phyloP scores from a whole-genome alignment of 768 basidiomycete genomes.

The Phlebiopsis gigantea region DNA sequence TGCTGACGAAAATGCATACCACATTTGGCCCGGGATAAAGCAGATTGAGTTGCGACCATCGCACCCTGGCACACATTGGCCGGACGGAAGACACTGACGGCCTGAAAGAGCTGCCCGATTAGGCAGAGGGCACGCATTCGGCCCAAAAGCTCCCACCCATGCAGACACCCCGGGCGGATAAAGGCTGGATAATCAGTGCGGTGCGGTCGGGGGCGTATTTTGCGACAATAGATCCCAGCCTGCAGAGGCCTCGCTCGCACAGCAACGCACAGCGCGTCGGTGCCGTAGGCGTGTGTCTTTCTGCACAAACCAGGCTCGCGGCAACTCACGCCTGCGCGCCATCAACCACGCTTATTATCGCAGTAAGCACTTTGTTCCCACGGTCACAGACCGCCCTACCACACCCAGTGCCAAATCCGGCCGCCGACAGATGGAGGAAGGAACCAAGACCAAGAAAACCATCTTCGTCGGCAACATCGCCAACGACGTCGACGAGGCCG shows the following conservation, averaged over 20 bases:
- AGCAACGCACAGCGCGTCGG: not conserved
- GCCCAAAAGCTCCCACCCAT: slow-evolving; percentile 12
- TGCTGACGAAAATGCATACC: slow-evolving; percentile 12
- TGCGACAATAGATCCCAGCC: no score
- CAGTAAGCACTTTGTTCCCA: slow-evolving; percentile 5
- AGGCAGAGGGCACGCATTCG: slow-evolving; percentile 7
- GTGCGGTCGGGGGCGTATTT: no score
- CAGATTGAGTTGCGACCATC: slow-evolving; percentile 13
- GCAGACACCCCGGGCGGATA: slow-evolving; percentile 10
- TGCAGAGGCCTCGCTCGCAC: not conserved
- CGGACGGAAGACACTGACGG: slow-evolving; percentile 1
- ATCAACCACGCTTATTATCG: not conserved
- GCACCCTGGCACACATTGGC: slow-evolving; percentile 8
- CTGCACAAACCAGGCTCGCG: not conserved
- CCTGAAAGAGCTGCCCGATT: slow-evolving; percentile 15
- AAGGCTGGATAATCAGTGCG: slow-evolving; percentile 12
- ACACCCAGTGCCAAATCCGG: not conserved
- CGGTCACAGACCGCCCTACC: not conserved
- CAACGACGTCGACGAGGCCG: slow-evolving; percentile 77
- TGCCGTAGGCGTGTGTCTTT: not conserved
- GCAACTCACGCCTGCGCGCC: not conserved
- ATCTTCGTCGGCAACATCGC: slow-evolving; percentile 79
- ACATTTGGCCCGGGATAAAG: slow-evolving; percentile 2
- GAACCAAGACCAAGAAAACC: slow-evolving; percentile 80
- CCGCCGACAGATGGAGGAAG: slow-evolving; percentile 63